Base-by-base conservation (phyloP, 2,329 filamentous ascomycete species). In the Byssochlamys sp. region DNA sequence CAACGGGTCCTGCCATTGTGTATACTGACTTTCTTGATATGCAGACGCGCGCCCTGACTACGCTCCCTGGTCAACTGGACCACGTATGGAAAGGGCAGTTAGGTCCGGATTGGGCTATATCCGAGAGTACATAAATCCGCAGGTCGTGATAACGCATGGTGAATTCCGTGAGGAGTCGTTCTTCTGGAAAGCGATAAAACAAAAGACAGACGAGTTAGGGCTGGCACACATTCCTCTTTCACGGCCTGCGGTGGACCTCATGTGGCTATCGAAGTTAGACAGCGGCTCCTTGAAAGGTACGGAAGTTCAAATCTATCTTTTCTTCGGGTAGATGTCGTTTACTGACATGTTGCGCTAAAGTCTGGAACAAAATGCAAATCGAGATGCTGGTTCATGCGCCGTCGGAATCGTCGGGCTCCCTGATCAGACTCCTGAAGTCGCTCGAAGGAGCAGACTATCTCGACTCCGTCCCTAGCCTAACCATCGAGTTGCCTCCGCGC, bases 381-480 rank as follows among this genome's bases (percentile, higher is more conserved):
- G 90, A 97, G 62, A 89, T 99, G 55, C 72, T 96, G 11, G 83
- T 97, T 7, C 89, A 95, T 59, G 90, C 89, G 1, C 81, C 85
- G 5, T 75, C 84, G 2, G 80, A 80, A 7, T 85, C 87, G 24
- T 86, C 89, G 2, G 91, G 89, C 10, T 88, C 86, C 54, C 71
- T 96, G 29, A 82, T 90, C 54, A 81, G 90, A 57, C 79, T 96
- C 31, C 80, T 99, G 3, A 81, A 82, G 59, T 96, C 91, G 3
- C 79, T 99, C 27, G 78, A 82, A 60, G 76, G 77, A 6, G 90
- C 89, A 4, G 90, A 96, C 68, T 92, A 91, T 68, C 81, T 84
- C 52, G 86, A 87, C 0, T 77, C 81, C 1, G 75, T 82, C 1
- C 91, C 91, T 2, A 85, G 88, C 60, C 77, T 99, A 52, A 95